These are phyloP conservation scores for Ceratorhiza oryzae-sativae DNA, from an alignment of 1,284 basidiomycete species.

Conservation along the genomic window DNA sequence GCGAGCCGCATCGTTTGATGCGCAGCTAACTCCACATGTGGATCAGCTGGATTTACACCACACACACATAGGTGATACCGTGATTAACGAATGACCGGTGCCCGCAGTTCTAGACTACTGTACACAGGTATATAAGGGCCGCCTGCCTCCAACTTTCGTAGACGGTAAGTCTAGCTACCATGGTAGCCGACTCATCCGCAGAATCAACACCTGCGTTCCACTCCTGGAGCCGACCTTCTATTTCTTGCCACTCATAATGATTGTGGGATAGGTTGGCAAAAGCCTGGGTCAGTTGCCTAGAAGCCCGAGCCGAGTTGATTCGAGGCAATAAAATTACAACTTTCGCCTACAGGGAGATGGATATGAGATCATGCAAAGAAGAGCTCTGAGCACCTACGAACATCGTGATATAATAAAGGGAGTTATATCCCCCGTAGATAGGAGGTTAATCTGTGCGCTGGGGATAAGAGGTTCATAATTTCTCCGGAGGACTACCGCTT, in stretches of 20 bases:
- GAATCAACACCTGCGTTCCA: not conserved
- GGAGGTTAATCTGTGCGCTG: not conserved
- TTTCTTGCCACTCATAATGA: not conserved
- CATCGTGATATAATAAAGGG: slow-evolving; percentile 9
- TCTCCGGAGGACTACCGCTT: not conserved
- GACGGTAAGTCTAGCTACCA: slow-evolving; percentile 2
- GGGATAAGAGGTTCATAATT: not conserved
- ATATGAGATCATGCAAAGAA: not conserved
- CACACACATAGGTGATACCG: not conserved
- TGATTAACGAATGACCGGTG: not conserved
- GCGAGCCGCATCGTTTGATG: not conserved
- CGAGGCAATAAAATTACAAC: not conserved
- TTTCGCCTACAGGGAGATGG: not conserved
- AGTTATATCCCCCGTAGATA: not conserved
- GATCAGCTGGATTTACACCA: slow-evolving; percentile 3
- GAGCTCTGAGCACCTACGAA: not conserved
- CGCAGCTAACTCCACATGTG: slow-evolving; percentile 14
- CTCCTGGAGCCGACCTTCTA: not conserved
- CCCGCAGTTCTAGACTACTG: not conserved
- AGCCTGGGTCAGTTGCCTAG: not conserved
- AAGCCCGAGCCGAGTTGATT: not conserved
- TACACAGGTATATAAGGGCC: slow-evolving; percentile 31
- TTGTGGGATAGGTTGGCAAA: not conserved
- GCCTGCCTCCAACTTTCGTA: slow-evolving; percentile 21
- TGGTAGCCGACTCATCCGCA: not conserved